These are phyloP conservation scores for Cutaneotrichosporon mucoides DNA, from an alignment of 1,284 basidiomycete genomes.

Conservation along the genomic window DNA sequence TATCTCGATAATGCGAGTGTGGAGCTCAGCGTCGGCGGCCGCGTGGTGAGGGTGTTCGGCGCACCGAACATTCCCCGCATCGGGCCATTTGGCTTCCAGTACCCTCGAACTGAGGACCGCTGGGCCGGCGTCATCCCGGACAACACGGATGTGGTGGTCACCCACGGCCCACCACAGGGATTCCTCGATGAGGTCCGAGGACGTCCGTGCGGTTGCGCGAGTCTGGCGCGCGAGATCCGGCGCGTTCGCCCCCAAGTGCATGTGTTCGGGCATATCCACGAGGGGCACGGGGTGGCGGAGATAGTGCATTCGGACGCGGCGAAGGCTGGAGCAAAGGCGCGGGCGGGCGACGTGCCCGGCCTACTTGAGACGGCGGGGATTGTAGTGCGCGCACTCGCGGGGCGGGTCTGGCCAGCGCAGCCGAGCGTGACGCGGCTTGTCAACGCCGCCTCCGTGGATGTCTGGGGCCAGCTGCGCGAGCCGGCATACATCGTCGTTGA, in stretches of 20 bases:
- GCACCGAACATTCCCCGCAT: background rate
- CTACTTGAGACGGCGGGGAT: too few relatives aligned
- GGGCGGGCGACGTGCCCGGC: too few relatives aligned
- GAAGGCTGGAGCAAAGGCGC: too few relatives aligned
- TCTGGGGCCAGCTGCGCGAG: too few relatives aligned
- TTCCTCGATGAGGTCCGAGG: background rate
- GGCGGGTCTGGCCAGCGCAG: too few relatives aligned
- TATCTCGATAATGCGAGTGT: background rate
- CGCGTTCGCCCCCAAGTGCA: background rate
- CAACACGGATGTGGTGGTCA: background rate
- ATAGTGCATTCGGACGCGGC: too few relatives aligned
- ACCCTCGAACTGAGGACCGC: background rate
- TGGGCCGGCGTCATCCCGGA: background rate
- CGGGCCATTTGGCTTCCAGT: constrained; percentile 1
- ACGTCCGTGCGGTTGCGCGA: background rate
- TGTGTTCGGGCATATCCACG: background rate
- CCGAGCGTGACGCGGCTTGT: too few relatives aligned
- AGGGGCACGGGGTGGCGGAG: background rate
- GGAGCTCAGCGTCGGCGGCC: background rate
- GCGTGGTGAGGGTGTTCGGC: background rate
- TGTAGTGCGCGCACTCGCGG: too few relatives aligned
- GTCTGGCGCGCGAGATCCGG: background rate
- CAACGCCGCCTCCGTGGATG: too few relatives aligned
- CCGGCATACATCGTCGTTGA: too few relatives aligned
- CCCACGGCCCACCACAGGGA: constrained; percentile 2